phyloP scores from a whole-genome alignment of 176 grass and related monocot species.

The Elymus sibiricus region DNA sequence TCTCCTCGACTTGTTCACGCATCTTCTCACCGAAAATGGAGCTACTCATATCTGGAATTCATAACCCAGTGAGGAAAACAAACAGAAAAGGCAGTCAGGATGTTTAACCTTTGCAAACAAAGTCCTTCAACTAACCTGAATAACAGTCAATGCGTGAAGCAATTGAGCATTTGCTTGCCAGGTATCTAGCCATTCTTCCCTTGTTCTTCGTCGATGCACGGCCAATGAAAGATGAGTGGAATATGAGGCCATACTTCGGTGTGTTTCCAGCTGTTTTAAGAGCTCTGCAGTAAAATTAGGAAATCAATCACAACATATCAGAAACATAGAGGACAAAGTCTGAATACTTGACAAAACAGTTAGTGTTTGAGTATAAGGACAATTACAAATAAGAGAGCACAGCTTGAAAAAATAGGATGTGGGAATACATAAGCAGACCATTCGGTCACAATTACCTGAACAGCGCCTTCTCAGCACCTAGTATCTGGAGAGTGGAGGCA shows the following conservation, averaged over 20 bases:
- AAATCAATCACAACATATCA: constrained; percentile 1
- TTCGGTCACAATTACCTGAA: constrained; percentile 55
- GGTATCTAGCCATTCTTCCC: constrained; percentile 91
- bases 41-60: constrained; percentile 52
- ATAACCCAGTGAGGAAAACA: not conserved
- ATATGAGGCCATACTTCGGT: constrained; percentile 95
- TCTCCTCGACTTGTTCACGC: constrained; percentile 94
- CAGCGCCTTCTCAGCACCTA: constrained; percentile 95
- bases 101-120: not conserved
- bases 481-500: constrained; percentile 93
- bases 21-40: constrained; percentile 79
- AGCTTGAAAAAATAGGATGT: not conserved
- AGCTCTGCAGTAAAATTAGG: constrained; percentile 43
- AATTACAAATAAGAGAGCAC: not conserved
- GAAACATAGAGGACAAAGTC: not conserved
- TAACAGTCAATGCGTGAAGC: constrained; percentile 97
- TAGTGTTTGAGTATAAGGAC: not conserved
- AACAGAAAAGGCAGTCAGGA: not conserved
- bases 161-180: constrained; percentile 98
- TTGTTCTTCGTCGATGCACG: constrained; percentile 90
- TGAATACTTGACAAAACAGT: not conserved
- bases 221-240: constrained; percentile 97
- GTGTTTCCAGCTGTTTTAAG: constrained; percentile 89
- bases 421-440: not conserved
- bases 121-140: constrained; percentile 52